Evolutionary conservation across 2,329 filamentous ascomycete genomes (phyloP).

Genomic region (Cercospora beticola): DNA sequence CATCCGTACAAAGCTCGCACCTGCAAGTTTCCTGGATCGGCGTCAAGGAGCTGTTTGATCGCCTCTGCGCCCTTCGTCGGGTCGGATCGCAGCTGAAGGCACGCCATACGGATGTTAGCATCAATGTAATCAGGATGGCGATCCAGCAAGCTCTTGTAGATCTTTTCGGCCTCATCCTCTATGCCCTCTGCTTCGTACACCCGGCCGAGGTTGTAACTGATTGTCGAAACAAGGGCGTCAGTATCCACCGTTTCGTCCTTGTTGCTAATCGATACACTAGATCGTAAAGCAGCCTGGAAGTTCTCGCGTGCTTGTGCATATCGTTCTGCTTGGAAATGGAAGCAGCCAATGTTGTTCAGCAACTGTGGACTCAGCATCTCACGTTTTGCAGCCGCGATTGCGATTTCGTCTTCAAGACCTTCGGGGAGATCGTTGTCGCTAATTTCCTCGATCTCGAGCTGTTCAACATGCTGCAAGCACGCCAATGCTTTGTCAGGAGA

Average conservation of each 20-base stretch:
- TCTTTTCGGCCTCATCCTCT: slow-evolving; percentile 77
- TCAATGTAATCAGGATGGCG: slow-evolving; percentile 90
- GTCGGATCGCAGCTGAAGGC: slow-evolving; percentile 78
- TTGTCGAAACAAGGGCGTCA: slow-evolving; percentile 89
- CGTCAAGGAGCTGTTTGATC: slow-evolving; percentile 80
- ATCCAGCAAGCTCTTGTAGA: slow-evolving; percentile 81
- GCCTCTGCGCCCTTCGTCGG: slow-evolving; percentile 83
- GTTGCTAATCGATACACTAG: slow-evolving; percentile 79
- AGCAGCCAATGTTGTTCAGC: slow-evolving; percentile 96
- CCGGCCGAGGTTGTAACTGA: slow-evolving; percentile 92
- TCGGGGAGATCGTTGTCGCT: slow-evolving; percentile 65
- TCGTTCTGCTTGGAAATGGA: slow-evolving; percentile 85
- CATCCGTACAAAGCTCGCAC: slow-evolving; percentile 91
- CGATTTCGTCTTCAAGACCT: slow-evolving; percentile 33
- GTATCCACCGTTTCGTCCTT: slow-evolving; percentile 62
- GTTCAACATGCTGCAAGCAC: slow-evolving; percentile 87
- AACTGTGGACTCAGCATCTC: slow-evolving; percentile 84
- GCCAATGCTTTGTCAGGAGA: slow-evolving; percentile 87
- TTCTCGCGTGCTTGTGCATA: slow-evolving; percentile 76
- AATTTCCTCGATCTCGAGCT: slow-evolving; percentile 80
- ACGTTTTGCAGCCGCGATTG: slow-evolving; percentile 57
- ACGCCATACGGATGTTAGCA: slow-evolving; percentile 82
- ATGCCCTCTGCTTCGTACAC: slow-evolving; percentile 86
- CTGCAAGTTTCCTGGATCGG: slow-evolving; percentile 81
- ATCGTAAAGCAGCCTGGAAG: slow-evolving; percentile 88